Percentiles rank a stretch among this genome's conserved stretches.
Evolutionary conservation across 768 basidiomycete species (phyloP).

Genomic region (Suillus americanus): DNA sequence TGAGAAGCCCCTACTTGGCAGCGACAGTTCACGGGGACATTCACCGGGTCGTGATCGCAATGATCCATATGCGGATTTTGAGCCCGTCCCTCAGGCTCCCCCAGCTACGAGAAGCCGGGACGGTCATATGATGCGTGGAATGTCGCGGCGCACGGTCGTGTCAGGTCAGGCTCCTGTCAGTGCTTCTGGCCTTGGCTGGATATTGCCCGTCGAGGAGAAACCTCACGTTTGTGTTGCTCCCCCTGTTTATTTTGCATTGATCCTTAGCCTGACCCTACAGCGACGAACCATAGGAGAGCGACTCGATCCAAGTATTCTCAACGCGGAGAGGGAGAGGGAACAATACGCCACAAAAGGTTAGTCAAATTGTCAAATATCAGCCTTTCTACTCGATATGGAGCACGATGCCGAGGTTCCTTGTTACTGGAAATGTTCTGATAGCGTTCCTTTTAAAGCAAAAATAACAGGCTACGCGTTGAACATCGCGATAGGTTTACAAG

Average conservation of each 20-base stretch:
- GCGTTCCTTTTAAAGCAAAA: constrained; percentile 24
- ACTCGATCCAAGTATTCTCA: constrained; percentile 50
- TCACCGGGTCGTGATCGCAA: constrained; percentile 1
- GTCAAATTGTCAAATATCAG: neutral
- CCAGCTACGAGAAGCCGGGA: constrained; percentile 18
- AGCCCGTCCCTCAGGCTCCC: constrained; percentile 3
- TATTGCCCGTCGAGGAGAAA: constrained; percentile 26
- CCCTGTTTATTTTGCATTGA: too few species aligned
- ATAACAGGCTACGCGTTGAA: constrained; percentile 36
- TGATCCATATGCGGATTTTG: constrained; percentile 13
- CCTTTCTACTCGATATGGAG: constrained; percentile 7
- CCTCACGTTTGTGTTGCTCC: constrained; percentile 13
- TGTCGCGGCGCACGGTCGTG: constrained; percentile 11
- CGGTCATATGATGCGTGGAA: constrained; percentile 10
- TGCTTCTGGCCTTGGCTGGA: constrained; percentile 21
- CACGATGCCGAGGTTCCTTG: too few species aligned
- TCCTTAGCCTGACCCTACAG: constrained; percentile 5
- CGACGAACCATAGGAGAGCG: constrained; percentile 50
- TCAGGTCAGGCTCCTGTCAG: neutral
- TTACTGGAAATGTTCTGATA: constrained; percentile 5
- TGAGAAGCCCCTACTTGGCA: constrained; percentile 13
- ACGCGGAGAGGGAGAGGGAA: constrained; percentile 43
- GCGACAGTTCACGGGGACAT: constrained; percentile 8
- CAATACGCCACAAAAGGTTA: constrained; percentile 49
- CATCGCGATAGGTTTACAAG: constrained; percentile 60